phyloP scores from a whole-genome alignment of 129 eudicot genomes.

The Smallanthus sonchifolius region DNA sequence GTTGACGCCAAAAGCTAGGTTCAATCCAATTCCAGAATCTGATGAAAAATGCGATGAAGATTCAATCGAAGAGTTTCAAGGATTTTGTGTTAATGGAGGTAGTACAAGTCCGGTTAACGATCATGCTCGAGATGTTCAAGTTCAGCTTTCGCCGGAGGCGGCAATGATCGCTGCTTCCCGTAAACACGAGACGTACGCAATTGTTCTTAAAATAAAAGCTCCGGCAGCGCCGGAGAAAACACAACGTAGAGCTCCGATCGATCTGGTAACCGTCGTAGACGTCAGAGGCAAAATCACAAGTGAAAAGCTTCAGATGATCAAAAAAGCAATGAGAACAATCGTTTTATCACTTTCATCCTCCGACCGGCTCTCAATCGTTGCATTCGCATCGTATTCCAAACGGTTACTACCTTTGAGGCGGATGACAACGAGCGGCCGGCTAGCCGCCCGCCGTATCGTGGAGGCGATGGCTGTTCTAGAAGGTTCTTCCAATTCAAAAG shows the following conservation, averaged over 20 bases:
- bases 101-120: conserved; percentile 3
- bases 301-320: conserved; percentile 50
- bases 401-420: conserved; percentile 65
- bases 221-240: conserved; percentile 35
- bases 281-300: conserved; percentile 46
- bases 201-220: conserved; percentile 55
- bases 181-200: conserved; percentile 50
- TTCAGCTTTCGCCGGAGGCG: conserved; percentile 47
- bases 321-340: conserved; percentile 54
- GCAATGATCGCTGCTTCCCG: conserved; percentile 61
- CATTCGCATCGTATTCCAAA: conserved; percentile 71
- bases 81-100: conserved; percentile 12
- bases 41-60: conserved; percentile 36
- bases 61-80: conserved; percentile 24
- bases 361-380: conserved; percentile 84
- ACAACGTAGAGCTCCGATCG: conserved; percentile 54
- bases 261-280: conserved; percentile 73
- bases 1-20: conserved; percentile 28
- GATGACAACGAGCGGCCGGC: conserved; percentile 62
- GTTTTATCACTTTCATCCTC: conserved; percentile 60
- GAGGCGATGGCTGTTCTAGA: conserved; percentile 57
- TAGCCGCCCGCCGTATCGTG: conserved; percentile 71
- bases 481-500: conserved; percentile 47
- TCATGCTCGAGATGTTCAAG: conserved; percentile 29
- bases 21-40: conserved; percentile 41